A percentile compares a stretch with the other conserved stretches of the same genome.
Conservation (phyloP, 305 asterid species). For the Solanum hybrid region DNA sequence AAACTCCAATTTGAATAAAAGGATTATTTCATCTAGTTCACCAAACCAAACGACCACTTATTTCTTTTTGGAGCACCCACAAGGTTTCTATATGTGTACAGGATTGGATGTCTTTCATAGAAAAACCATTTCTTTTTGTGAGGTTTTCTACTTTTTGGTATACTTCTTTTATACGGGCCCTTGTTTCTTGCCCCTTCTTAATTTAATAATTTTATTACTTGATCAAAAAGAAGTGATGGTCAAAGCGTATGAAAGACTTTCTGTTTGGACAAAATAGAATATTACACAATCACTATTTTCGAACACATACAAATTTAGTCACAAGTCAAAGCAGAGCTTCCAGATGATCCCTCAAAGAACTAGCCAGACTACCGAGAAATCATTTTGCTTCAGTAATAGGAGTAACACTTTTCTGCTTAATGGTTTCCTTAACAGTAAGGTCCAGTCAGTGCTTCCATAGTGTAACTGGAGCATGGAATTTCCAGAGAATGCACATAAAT, state of each 20-base stretch:
- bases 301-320: background rate
- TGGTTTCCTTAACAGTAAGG: background rate
- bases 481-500: background rate
- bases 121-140: background rate
- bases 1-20: background rate
- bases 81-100: background rate
- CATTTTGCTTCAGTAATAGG: background rate
- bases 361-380: background rate
- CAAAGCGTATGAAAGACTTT: background rate
- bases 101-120: background rate
- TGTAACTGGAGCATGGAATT: background rate
- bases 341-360: background rate
- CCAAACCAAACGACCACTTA: background rate
- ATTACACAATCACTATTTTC: background rate
- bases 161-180: background rate
- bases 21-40: background rate
- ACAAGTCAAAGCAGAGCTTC: background rate
- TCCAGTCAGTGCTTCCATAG: background rate
- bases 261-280: background rate
- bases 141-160: background rate
- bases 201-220: background rate
- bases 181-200: background rate
- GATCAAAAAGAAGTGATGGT: background rate
- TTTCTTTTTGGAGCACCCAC: background rate
- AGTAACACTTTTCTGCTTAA: background rate